These are phyloP conservation scores for Phytophthora lateralis DNA, from an alignment of 352 stramenopile genomes.

Conservation along the genomic window DNA sequence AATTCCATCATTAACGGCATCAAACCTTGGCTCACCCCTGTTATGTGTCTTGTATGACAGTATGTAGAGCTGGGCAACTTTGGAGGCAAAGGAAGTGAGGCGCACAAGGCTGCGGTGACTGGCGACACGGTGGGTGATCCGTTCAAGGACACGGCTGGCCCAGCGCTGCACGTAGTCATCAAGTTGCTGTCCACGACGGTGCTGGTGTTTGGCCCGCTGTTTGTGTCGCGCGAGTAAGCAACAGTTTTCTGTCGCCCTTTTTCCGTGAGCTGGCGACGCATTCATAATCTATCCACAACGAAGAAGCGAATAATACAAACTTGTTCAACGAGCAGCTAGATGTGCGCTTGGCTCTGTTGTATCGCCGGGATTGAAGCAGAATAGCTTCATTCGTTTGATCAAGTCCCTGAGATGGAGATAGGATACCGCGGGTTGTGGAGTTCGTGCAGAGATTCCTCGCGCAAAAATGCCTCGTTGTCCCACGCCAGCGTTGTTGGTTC, in stretches of 20 bases:
- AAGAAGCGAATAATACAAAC: conserved; percentile 6
- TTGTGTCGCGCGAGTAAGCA: conserved; percentile 78
- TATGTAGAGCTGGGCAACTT: conserved; percentile 96
- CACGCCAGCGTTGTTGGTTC: conserved; percentile 27
- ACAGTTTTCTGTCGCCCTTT: conserved; percentile 15
- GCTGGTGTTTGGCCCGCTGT: conserved; percentile 92
- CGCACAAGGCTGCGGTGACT: conserved; percentile 97
- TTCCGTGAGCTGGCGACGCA: conserved; percentile 1
- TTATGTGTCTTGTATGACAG: conserved; percentile 3
- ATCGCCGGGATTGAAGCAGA: not conserved
- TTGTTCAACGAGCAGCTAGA: conserved; percentile 3
- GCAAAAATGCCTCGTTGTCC: conserved; percentile 49
- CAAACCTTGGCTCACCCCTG: not conserved
- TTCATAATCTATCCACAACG: conserved; percentile 5
- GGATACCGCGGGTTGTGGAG: conserved; percentile 54
- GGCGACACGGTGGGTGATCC: conserved; percentile 97
- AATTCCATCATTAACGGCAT: not conserved
- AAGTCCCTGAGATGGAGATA: conserved; percentile 51
- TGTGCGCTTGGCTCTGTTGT: conserved; percentile 17
- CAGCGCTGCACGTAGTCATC: conserved; percentile 98
- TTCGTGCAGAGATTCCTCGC: conserved; percentile 41
- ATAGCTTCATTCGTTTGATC: conserved; percentile 7
- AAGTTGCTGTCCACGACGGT: conserved; percentile 96
- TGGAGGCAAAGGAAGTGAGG: conserved; percentile 95
- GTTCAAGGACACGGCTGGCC: conserved; percentile 97